These are phyloP conservation scores for Eutrema japonicum DNA, from an alignment of 345 rosid species.

Conservation along the genomic window DNA sequence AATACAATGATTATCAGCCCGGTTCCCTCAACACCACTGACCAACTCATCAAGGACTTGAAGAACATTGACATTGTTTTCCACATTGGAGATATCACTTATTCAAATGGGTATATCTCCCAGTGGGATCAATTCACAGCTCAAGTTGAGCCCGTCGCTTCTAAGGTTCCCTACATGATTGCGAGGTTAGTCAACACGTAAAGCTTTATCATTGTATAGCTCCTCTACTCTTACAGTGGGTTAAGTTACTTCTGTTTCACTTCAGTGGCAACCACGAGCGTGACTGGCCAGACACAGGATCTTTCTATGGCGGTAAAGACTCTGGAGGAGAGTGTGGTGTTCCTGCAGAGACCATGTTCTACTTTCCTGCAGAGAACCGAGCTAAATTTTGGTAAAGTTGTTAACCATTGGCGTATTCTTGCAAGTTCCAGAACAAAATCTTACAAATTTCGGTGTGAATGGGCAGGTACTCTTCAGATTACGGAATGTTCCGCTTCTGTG, in stretches of 20 bases:
- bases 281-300: constrained; percentile 78
- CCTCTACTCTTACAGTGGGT: constrained; percentile 8
- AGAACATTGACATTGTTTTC: constrained; percentile 66
- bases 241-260: constrained; percentile 7
- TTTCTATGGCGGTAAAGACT: constrained; percentile 55
- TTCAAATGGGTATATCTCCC: constrained; percentile 76
- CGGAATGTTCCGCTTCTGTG: constrained; percentile 81
- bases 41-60: constrained; percentile 66
- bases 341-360: constrained; percentile 69
- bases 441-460: not conserved
- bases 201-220: constrained; percentile 20
- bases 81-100: constrained; percentile 77
- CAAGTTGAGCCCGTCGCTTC: constrained; percentile 81
- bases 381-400: constrained; percentile 52
- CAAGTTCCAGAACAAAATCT: not conserved
- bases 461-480: constrained; percentile 72
- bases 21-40: constrained; percentile 78
- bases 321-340: constrained; percentile 77
- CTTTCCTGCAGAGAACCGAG: constrained; percentile 69
- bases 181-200: constrained; percentile 53
- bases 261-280: constrained; percentile 83
- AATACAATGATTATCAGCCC: constrained; percentile 72
- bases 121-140: constrained; percentile 91
- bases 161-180: constrained; percentile 70
- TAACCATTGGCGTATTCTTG: not conserved